phyloP scores from a whole-genome alignment of 441 rosid species.

The Flueggea neowawraea region DNA sequence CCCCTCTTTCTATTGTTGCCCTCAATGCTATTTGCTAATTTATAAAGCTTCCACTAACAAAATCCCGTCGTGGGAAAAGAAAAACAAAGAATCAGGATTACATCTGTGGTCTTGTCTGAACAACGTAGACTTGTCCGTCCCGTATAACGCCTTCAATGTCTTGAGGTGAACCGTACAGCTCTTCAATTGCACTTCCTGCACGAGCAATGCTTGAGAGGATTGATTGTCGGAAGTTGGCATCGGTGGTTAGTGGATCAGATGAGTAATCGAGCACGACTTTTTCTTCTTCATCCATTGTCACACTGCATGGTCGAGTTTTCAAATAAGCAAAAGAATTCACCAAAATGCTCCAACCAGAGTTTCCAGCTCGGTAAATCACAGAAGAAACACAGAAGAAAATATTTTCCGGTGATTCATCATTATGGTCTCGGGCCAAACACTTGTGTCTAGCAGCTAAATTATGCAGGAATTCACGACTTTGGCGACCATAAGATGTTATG shows the following conservation, averaged over 20 bases:
- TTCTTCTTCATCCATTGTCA: slow-evolving; percentile 96
- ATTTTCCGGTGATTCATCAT: neutral
- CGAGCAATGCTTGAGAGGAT: slow-evolving; percentile 77
- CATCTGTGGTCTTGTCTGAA: slow-evolving; percentile 97
- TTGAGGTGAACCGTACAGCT: slow-evolving; percentile 82
- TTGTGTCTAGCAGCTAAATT: too few species aligned
- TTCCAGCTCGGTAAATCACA: neutral
- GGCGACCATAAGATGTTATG: too few species aligned
- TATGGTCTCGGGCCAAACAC: too few species aligned
- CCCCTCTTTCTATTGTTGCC: neutral
- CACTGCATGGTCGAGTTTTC: slow-evolving; percentile 47
- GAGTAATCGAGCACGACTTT: slow-evolving; percentile 74
- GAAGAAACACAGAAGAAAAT: neutral
- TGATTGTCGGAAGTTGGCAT: slow-evolving; percentile 53
- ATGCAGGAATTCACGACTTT: too few species aligned
- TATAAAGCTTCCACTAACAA: slow-evolving; percentile 7
- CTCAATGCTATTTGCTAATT: neutral
- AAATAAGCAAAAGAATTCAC: slow-evolving; percentile 1
- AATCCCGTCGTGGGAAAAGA: slow-evolving; percentile 10
- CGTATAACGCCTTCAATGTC: slow-evolving; percentile 95
- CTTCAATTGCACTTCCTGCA: slow-evolving; percentile 80
- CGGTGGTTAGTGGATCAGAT: slow-evolving; percentile 64
- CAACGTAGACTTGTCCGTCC: slow-evolving; percentile 86
- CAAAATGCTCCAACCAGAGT: neutral
- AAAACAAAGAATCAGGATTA: slow-evolving; percentile 23